Conservation (phyloP, 106 monocot genomes). For the Acorus calamus region DNA sequence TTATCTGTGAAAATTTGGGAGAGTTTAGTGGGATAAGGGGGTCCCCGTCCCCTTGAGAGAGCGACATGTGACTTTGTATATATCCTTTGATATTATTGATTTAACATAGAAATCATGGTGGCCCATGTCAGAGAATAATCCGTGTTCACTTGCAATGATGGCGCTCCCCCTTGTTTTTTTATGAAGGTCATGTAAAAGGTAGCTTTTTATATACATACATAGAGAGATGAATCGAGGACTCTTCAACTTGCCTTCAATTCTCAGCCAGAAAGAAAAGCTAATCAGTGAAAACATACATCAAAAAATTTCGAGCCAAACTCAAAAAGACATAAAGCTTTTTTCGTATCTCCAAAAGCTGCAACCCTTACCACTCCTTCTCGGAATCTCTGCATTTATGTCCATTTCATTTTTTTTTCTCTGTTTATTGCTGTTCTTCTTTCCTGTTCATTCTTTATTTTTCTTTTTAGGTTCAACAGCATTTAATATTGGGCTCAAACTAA, state of each 20-base stretch:
- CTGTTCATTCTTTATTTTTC: too few species aligned
- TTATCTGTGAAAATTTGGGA: constrained; percentile 16
- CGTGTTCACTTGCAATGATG: constrained; percentile 34
- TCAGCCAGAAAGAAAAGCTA: not conserved
- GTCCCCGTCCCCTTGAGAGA: not conserved
- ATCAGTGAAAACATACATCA: too few species aligned
- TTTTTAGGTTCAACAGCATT: too few species aligned
- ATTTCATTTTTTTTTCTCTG: too few species aligned
- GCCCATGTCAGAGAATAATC: constrained; percentile 42
- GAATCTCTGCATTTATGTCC: not conserved
- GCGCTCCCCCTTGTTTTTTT: constrained; percentile 9
- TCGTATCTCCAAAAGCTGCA: constrained; percentile 11
- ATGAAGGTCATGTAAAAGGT: constrained; percentile 13
- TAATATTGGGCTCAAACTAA: too few species aligned
- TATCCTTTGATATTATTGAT: too few species aligned
- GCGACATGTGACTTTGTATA: constrained; percentile 23
- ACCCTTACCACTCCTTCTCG: not conserved
- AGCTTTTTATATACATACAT: not conserved
- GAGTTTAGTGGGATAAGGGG: not conserved
- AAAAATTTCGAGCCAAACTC: constrained; percentile 4
- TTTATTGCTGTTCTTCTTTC: too few species aligned
- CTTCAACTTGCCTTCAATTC: not conserved
- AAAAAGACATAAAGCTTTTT: constrained; percentile 35
- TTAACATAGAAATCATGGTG: constrained; percentile 36
- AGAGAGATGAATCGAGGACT: not conserved